Conservation (phyloP, 768 basidiomycete genomes). For the Suillus bovinus region DNA sequence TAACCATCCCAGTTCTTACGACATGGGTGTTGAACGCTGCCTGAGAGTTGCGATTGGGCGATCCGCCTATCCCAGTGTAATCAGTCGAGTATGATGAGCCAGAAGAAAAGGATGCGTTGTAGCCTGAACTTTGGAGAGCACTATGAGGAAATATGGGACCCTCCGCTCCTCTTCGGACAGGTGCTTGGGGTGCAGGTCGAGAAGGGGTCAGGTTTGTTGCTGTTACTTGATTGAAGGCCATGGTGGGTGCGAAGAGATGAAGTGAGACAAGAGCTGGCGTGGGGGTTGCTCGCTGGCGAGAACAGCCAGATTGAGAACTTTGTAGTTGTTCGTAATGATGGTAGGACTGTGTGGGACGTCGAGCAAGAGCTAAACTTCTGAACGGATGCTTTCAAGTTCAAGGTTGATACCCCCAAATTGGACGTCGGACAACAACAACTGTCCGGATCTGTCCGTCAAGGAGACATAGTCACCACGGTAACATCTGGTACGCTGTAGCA, state of each 20-base stretch:
- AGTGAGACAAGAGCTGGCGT: slow-evolving; percentile 6
- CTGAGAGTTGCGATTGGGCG: slow-evolving; percentile 58
- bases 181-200: slow-evolving; percentile 75
- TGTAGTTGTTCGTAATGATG: neutral
- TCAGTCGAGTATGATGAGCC: slow-evolving; percentile 61
- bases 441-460: slow-evolving; percentile 32
- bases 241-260: slow-evolving; percentile 27
- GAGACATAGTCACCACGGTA: slow-evolving; percentile 27
- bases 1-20: slow-evolving; percentile 72
- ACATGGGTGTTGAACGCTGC: slow-evolving; percentile 41
- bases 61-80: slow-evolving; percentile 84
- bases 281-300: slow-evolving; percentile 6
- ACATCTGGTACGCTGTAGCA: too few species aligned
- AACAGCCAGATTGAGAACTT: slow-evolving; percentile 6
- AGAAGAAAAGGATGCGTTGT: slow-evolving; percentile 58
- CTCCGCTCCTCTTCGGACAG: slow-evolving; percentile 49
- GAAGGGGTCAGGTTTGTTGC: slow-evolving; percentile 70
- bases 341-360: neutral
- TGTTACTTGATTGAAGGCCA: slow-evolving; percentile 52
- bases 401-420: slow-evolving; percentile 10
- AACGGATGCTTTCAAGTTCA: slow-evolving; percentile 3
- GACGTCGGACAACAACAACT: slow-evolving; percentile 12
- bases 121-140: slow-evolving; percentile 54
- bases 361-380: neutral
- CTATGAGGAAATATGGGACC: slow-evolving; percentile 31